These are phyloP conservation scores for Boletus huronensis DNA, from an alignment of 768 basidiomycete species.

Conservation along the genomic window DNA sequence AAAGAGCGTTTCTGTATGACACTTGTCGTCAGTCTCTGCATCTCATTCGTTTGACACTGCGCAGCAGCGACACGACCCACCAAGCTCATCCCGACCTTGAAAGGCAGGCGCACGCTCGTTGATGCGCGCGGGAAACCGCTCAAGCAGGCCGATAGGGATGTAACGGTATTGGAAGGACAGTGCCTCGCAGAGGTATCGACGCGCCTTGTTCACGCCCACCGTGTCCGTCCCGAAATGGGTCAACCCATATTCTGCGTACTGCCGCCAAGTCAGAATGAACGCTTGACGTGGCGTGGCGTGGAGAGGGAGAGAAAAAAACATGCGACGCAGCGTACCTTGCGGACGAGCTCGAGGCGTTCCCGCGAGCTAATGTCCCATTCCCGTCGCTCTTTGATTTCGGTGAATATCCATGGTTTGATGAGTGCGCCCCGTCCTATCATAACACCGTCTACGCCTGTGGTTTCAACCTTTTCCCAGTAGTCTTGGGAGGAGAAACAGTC, in stretches of 20 bases:
- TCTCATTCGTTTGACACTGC: not conserved
- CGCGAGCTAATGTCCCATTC: conserved; percentile 92
- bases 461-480: conserved; percentile 74
- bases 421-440: conserved; percentile 95
- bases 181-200: conserved; percentile 92
- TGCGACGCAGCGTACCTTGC: conserved; percentile 49
- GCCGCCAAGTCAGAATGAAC: not conserved
- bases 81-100: conserved; percentile 82
- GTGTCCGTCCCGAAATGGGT: conserved; percentile 86
- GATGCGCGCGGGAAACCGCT: conserved; percentile 71
- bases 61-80: conserved; percentile 40
- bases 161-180: conserved; percentile 97
- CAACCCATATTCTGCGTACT: conserved; percentile 88
- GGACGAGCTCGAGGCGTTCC: conserved; percentile 76
- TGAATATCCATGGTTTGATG: conserved; percentile 96
- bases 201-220: conserved; percentile 83
- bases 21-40: not conserved
- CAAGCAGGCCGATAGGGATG: conserved; percentile 88
- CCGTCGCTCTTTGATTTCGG: conserved; percentile 86
- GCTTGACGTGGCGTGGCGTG: not conserved
- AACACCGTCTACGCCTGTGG: conserved; percentile 86
- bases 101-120: conserved; percentile 92
- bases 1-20: conserved; percentile 70
- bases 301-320: not conserved
- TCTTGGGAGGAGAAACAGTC: conserved; percentile 88